Percentiles rank a stretch among this genome's conserved stretches.
Conservation (phyloP, 2,329 filamentous ascomycete genomes). For the Ascochyta fabae region DNA sequence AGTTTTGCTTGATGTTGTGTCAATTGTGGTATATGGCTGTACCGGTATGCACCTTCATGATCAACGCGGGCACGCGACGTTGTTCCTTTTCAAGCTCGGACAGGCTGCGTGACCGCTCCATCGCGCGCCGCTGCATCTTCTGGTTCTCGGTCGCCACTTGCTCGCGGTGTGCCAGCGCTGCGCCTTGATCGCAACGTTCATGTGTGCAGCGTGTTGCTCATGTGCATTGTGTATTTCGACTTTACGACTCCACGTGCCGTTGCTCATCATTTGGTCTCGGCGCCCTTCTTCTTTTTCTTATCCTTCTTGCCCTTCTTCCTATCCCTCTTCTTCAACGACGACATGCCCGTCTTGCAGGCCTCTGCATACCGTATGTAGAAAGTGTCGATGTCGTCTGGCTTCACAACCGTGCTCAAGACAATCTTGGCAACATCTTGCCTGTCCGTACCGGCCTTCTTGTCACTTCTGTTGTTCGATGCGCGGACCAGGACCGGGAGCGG, state of each 20-base stretch:
- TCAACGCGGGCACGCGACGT: not conserved
- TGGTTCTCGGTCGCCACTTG: not conserved
- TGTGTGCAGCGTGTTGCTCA: not conserved
- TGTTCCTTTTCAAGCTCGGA: not conserved
- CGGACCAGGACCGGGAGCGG: slow-evolving; percentile 79
- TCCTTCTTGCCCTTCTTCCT: slow-evolving; percentile 83
- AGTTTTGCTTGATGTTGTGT: not conserved
- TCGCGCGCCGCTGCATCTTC: not conserved
- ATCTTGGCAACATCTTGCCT: slow-evolving; percentile 62
- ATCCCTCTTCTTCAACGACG: slow-evolving; percentile 88
- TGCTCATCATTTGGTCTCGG: not conserved
- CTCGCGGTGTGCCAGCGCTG: not conserved
- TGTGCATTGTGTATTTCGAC: not conserved
- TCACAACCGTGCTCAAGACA: slow-evolving; percentile 84
- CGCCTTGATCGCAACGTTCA: not conserved
- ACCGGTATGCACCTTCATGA: slow-evolving; percentile 1
- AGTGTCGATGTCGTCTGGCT: slow-evolving; percentile 73
- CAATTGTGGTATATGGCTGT: slow-evolving; percentile 19
- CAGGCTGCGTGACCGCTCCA: slow-evolving; percentile 4
- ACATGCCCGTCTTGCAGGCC: slow-evolving; percentile 88
- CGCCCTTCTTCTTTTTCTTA: slow-evolving; percentile 70
- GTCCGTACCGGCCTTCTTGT: slow-evolving; percentile 53
- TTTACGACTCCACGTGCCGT: not conserved
- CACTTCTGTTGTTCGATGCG: slow-evolving; percentile 76
- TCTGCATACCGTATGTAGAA: slow-evolving; percentile 91